These are phyloP conservation scores for Erysimum cheiri DNA, from an alignment of 441 rosid genomes.

Conservation along the genomic window DNA sequence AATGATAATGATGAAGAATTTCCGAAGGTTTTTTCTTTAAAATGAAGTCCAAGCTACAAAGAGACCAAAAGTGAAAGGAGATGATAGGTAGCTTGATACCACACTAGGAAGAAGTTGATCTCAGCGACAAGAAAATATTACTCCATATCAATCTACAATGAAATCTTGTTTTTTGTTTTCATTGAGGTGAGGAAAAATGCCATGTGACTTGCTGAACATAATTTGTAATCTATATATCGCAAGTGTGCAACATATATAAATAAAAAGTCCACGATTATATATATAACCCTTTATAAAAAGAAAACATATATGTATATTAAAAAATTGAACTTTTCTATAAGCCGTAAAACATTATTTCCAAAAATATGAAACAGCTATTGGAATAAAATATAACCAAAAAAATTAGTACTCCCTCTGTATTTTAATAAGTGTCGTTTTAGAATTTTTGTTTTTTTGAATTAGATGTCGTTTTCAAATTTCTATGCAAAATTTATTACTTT, in stretches of 20 bases:
- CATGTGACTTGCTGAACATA: slow-evolving; percentile 19
- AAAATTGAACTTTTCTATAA: background rate
- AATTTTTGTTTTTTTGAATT: too few species aligned
- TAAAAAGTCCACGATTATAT: too few species aligned
- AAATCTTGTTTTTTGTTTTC: slow-evolving; percentile 38
- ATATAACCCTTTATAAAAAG: too few species aligned
- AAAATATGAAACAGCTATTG: background rate
- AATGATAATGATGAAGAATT: background rate
- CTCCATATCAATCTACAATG: background rate
- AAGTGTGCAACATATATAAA: background rate
- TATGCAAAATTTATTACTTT: too few species aligned
- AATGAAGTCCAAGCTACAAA: background rate
- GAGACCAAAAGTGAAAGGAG: background rate
- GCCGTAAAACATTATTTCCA: background rate
- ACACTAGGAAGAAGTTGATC: slow-evolving; percentile 31
- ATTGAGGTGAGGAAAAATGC: slow-evolving; percentile 6
- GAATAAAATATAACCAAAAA: background rate
- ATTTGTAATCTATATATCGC: background rate
- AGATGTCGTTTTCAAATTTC: too few species aligned
- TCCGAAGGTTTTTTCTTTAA: background rate
- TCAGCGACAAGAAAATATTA: background rate
- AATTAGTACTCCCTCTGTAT: too few species aligned
- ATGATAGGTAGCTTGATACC: slow-evolving; percentile 20
- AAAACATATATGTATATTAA: too few species aligned
- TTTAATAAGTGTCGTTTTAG: too few species aligned